Evolutionary conservation across 305 asterid species (phyloP).

Genomic region (Fraxinus latifolia): DNA sequence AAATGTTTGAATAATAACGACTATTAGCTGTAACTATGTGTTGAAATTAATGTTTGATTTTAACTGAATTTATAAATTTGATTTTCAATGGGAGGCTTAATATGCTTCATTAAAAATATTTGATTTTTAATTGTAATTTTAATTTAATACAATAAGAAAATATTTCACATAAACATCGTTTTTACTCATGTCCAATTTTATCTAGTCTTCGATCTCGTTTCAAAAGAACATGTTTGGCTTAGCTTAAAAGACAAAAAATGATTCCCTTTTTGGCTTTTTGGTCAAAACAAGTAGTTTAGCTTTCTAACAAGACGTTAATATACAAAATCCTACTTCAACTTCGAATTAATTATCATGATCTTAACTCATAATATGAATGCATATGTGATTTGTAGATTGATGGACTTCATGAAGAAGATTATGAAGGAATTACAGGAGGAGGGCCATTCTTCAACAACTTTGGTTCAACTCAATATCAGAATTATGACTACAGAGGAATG

Average conservation of each 20-base stretch:
- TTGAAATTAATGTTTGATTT: neutral
- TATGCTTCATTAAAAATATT: too few relatives aligned
- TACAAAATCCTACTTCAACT: neutral
- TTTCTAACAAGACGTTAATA: conserved; percentile 2
- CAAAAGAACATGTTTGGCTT: neutral
- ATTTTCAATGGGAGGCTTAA: neutral
- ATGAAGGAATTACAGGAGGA: conserved; percentile 31
- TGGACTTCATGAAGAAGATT: conserved; percentile 49
- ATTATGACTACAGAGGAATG: conserved; percentile 37
- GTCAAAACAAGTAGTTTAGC: neutral
- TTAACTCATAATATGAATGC: neutral
- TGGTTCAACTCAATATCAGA: conserved; percentile 38
- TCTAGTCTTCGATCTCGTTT: neutral
- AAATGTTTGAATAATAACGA: too few relatives aligned
- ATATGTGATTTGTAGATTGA: conserved; percentile 37
- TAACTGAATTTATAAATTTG: neutral
- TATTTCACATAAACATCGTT: neutral
- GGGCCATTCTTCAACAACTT: conserved; percentile 39
- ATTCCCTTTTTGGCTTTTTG: neutral
- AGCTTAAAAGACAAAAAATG: neutral
- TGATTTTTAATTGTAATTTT: too few relatives aligned
- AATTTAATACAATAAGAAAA: too few relatives aligned
- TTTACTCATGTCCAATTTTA: neutral
- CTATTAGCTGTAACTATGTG: neutral
- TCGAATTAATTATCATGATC: neutral